Percentiles rank a stretch among this genome's conserved stretches.
These are phyloP conservation scores for Orobanche coerulescens DNA, from an alignment of 257 asterid species.

Conservation along the genomic window DNA sequence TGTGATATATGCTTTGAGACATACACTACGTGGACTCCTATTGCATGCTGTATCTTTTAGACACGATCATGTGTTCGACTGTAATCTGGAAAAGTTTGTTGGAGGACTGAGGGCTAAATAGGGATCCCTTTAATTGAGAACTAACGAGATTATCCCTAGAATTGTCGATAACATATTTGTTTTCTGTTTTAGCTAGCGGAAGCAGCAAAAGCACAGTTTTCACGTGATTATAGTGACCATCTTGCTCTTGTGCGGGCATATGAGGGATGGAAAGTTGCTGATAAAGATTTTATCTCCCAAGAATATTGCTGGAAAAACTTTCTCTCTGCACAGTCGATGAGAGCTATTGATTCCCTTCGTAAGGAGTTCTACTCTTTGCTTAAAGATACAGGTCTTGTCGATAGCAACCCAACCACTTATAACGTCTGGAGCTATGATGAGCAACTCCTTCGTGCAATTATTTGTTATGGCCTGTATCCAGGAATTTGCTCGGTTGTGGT, in stretches of 20 bases:
- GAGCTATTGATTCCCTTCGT: constrained; percentile 85
- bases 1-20: background rate
- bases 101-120: background rate
- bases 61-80: background rate
- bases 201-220: constrained; percentile 94
- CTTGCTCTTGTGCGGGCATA: constrained; percentile 87
- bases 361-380: constrained; percentile 74
- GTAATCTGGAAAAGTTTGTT: constrained; percentile 11
- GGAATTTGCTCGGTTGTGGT: constrained; percentile 94
- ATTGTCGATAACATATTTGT: constrained; percentile 9
- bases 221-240: constrained; percentile 83
- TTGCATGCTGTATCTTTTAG: constrained; percentile 9
- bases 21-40: background rate
- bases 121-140: background rate
- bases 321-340: constrained; percentile 81
- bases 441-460: constrained; percentile 71
- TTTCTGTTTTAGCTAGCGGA: constrained; percentile 66
- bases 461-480: constrained; percentile 88
- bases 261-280: constrained; percentile 89
- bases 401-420: constrained; percentile 58
- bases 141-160: background rate
- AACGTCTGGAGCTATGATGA: constrained; percentile 84
- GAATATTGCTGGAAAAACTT: constrained; percentile 96
- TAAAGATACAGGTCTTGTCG: constrained; percentile 80
- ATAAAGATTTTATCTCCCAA: constrained; percentile 49